Evolutionary conservation across 2,329 filamentous ascomycete genomes (phyloP).

Genomic region (Fusarium sp.): DNA sequence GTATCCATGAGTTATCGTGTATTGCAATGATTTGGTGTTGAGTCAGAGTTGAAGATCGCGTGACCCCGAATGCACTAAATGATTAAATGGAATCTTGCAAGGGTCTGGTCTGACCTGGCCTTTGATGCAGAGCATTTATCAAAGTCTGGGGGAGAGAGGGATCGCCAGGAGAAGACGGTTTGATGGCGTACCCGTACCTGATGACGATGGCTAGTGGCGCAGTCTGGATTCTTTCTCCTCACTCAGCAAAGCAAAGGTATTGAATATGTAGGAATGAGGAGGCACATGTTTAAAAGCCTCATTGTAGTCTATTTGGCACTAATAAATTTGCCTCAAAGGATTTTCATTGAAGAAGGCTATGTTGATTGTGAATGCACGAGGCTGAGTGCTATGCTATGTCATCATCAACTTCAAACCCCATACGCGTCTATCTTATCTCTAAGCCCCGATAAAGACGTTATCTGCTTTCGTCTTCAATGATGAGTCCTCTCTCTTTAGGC

Average conservation of each 20-base stretch:
- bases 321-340: neutral
- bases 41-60: neutral
- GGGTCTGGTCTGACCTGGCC: neutral
- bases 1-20: neutral
- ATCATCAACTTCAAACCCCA: neutral
- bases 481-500: neutral
- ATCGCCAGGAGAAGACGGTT: constrained; percentile 21
- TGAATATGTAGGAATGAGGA: constrained; percentile 4
- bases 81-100: neutral
- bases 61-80: constrained; percentile 1
- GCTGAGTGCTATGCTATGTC: neutral
- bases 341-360: neutral
- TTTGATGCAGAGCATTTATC: constrained; percentile 5
- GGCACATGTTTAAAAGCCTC: neutral
- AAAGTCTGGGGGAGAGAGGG: constrained; percentile 3
- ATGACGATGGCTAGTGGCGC: constrained; percentile 29
- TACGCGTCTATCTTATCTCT: constrained; percentile 1
- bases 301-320: neutral
- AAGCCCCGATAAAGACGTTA: constrained; percentile 15
- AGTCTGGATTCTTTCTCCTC: constrained; percentile 22
- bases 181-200: constrained; percentile 31
- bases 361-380: neutral
- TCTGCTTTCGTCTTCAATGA: constrained; percentile 9
- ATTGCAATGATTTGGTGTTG: neutral
- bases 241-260: neutral